Evolutionary conservation across 345 rosid genomes (phyloP), one percentile per base, ranked within the genome.

Genomic region (Murraya koenigii): DNA sequence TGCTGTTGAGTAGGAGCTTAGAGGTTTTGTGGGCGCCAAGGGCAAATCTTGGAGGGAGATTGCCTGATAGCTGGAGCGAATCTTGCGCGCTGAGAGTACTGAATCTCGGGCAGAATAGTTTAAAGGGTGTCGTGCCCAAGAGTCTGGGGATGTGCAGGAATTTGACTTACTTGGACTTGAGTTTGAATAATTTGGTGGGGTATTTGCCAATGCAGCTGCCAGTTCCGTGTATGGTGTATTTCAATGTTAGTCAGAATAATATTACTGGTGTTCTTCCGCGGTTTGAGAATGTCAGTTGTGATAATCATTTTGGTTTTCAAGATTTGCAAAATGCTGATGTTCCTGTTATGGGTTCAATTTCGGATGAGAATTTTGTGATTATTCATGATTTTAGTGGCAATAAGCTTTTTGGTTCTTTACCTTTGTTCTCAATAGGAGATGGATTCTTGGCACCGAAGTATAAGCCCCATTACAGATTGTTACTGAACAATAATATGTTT

Each of bases 11-110:
- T 44, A 80, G 83, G 15, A 80, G 79, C 52, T 64, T 90, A 74
- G 85, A 87, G 90, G 80, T 90, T 72, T 74, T 90, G 73, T 88
- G 92, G 94, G 94, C 91, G n/a, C 94, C 94, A 1, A 85, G 94
- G 62, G 92, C 89, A 1, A 90, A 90, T 85, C 88, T 90, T 59
- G 85, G 76, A 6, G 92, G 92, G 3, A 69, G 80, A 56, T 82
- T 90, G 89, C 89, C 94, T 2, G 74, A 70, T 59, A 76, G 80
- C 19, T 86, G 89, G 88, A 82, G 80, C 7, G 52, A 72, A 49
- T 76, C 83, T 8, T 90, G 94, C 85, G 80, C 91, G 15, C 84
- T 90, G 8, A 85, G 83, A 78, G 89, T 85, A 13, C 75, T 90
- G 60, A 87, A 90, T 71, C 54, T 90, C 79, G 88, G 89, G 72